Conservation (phyloP, 208 protist genomes). For the Porcisia deanei region DNA sequence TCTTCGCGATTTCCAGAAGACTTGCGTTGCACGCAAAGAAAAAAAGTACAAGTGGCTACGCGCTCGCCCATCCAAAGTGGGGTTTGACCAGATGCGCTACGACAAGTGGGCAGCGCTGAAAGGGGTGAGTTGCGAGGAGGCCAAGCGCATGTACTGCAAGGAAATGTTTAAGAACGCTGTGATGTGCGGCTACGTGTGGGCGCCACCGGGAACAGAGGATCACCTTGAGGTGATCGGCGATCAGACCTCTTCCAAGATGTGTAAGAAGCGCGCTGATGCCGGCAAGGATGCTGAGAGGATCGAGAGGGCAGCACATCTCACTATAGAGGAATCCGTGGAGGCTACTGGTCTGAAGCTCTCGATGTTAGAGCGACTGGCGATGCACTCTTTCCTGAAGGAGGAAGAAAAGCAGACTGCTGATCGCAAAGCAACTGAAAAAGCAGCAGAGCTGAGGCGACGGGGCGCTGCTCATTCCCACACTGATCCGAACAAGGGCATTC, state of each 20-base stretch:
- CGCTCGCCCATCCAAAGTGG: constrained; percentile 25
- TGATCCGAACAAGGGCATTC: not conserved
- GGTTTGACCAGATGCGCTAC: constrained; percentile 40
- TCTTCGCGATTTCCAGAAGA: constrained; percentile 66
- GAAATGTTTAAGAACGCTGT: constrained; percentile 30
- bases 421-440: not conserved
- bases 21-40: constrained; percentile 35
- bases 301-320: not conserved
- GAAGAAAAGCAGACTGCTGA: not conserved
- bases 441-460: not conserved
- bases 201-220: constrained; percentile 33
- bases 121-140: constrained; percentile 71
- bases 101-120: constrained; percentile 87
- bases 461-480: not conserved
- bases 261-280: constrained; percentile 19
- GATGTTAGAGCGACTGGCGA: constrained; percentile 10
- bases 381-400: constrained; percentile 7
- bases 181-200: constrained; percentile 39
- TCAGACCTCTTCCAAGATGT: constrained; percentile 29
- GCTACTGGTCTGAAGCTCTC: constrained; percentile 20
- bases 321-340: constrained; percentile 10
- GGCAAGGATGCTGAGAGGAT: constrained; percentile 8
- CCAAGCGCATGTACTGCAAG: constrained; percentile 78
- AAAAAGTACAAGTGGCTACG: constrained; percentile 75
- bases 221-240: constrained; percentile 38